phyloP scores from a whole-genome alignment of 495 filamentous ascomycete species.

The Aspergillus incahuasiensis region DNA sequence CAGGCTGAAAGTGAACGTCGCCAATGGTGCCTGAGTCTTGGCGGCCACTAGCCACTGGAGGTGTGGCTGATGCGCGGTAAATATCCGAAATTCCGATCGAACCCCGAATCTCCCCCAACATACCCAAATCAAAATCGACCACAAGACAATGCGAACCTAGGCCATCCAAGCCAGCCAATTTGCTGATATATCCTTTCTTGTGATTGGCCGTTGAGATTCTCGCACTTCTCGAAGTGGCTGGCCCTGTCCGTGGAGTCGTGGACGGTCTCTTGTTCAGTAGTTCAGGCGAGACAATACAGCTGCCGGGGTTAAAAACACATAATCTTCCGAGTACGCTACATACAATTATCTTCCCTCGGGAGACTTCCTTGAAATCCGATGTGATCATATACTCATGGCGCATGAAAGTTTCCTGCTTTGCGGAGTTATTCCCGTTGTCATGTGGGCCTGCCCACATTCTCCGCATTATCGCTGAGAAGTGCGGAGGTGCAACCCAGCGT shows the following conservation, averaged over 20 bases:
- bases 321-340: neutral
- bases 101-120: no score
- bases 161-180: no score
- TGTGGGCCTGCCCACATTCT: slow-evolving; percentile 4
- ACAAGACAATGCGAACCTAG: no score
- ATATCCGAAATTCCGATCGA: no score
- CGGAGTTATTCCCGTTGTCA: slow-evolving; percentile 1
- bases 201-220: neutral
- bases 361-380: neutral
- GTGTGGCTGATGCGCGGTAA: slow-evolving; percentile 11
- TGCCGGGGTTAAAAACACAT: no score
- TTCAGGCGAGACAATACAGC: no score
- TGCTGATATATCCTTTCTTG: neutral
- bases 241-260: no score
- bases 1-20: neutral
- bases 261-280: no score
- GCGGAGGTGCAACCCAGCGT: slow-evolving; percentile 1
- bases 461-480: slow-evolving; percentile 11
- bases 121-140: no score
- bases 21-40: slow-evolving; percentile 8
- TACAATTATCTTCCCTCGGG: neutral
- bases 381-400: neutral
- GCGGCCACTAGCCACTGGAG: slow-evolving; percentile 11
- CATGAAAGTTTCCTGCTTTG: neutral
- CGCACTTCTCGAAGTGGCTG: neutral